Conservation (phyloP, 805 yeast genomes). For the Maudiozyma pseudohumilis region DNA sequence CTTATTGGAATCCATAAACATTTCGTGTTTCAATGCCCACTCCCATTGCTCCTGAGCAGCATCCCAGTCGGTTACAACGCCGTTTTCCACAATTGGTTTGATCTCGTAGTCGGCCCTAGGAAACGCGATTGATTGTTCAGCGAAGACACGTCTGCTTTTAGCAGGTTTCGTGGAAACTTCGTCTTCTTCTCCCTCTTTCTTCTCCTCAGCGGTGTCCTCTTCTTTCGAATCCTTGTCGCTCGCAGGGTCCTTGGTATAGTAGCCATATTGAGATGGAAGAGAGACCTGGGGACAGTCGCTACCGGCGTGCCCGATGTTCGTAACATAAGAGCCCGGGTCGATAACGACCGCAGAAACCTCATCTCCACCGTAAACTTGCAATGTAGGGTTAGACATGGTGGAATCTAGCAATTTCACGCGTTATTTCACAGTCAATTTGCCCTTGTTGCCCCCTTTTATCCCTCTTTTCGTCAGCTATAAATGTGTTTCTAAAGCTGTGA, state of each 20-base stretch:
- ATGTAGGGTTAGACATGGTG: constrained; percentile 31
- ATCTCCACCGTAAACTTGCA: constrained; percentile 51
- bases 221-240: not conserved
- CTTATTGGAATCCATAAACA: constrained; percentile 36
- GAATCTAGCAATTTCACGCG: not conserved
- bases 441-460: not conserved
- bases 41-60: constrained; percentile 67
- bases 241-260: constrained; percentile 3
- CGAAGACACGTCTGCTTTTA: constrained; percentile 21
- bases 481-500: not conserved
- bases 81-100: constrained; percentile 49
- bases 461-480: not conserved
- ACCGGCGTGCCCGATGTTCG: constrained; percentile 87
- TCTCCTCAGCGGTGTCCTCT: constrained; percentile 9
- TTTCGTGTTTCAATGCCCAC: constrained; percentile 42
- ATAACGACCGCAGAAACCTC: constrained; percentile 86
- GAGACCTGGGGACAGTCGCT: constrained; percentile 76
- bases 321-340: constrained; percentile 80
- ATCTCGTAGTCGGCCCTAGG: constrained; percentile 47
- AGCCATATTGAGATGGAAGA: constrained; percentile 60
- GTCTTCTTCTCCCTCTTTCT: constrained; percentile 8
- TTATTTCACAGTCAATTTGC: not conserved
- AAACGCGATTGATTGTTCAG: constrained; percentile 36
- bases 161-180: constrained; percentile 6
- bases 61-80: constrained; percentile 76